Base-by-base conservation (phyloP, 73 alveolate species). In the Paraurostyla sp. region DNA sequence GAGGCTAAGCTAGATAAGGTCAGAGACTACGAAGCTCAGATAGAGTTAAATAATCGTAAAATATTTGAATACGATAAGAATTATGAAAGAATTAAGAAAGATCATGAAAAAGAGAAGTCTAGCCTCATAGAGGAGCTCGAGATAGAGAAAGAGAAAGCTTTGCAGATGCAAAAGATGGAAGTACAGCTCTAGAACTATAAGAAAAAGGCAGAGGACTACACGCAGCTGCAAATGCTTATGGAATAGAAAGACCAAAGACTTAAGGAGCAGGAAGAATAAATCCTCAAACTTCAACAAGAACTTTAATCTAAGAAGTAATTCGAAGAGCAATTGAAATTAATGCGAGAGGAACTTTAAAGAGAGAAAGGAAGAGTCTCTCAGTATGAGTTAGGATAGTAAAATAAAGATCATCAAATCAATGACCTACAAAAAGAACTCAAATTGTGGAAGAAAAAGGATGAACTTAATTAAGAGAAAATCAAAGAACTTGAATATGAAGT, bases 141-240 rank as follows among this genome's bases (percentile, higher is more conserved):
- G 13, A 75, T 75, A 11, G 69, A 75, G 25, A 75, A 30, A 33
- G 87, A 75, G 33, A 75, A 75, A 75, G 49, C 15, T n/a, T 38
- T 75, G 49, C 51, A 75, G 33, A 22, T 75, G 50, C 54, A 75
- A 29, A 75, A 48, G 41, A 32, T 75, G 32, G 87, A 75, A 52
- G n/a, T 46, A 32, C 52, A 75, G 54, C 18, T 75, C n/a, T 16
- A 43, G 52, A 20, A 25, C 9, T 75, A 75, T 49, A 75, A 50
- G 41, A 75, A 75, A 30, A 49, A 75, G 30, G 73, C 52, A 18
- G 87, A 75, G 57, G 73, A 46, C 15, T 22, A 49, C 35, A 69
- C 22, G 9, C 50, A 60, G 9, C 9, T 60, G 9, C 16, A 9
- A 11, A 20, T 6, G 25, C 9, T 60, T 9, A 3, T 7, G 3